Percentiles rank a stretch among this genome's conserved stretches.
These are phyloP conservation scores for Trichoderma aggressivum DNA, from an alignment of 2,329 filamentous ascomycete genomes.

Conservation along the genomic window DNA sequence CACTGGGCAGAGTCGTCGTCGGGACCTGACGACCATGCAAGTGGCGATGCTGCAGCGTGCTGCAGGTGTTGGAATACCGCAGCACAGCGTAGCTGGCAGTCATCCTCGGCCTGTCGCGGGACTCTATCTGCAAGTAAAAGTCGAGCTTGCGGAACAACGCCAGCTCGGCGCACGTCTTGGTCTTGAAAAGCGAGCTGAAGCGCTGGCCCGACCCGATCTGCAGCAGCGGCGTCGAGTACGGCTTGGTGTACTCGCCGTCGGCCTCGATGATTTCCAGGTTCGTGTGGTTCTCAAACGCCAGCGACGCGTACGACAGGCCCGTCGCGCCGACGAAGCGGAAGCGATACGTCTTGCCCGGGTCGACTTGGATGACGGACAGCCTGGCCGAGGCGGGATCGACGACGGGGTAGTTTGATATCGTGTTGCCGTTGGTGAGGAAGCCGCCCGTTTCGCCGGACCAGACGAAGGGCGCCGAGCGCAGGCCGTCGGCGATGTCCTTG, in stretches of 20 bases:
- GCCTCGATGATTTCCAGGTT: constrained; percentile 58
- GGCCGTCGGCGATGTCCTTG: constrained; percentile 45
- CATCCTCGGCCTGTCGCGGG: constrained; percentile 45
- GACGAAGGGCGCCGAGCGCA: constrained; percentile 47
- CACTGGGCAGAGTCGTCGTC: background rate
- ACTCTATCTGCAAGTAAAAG: constrained; percentile 49
- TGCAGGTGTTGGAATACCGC: constrained; percentile 35
- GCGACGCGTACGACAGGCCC: constrained; percentile 50
- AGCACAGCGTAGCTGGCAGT: constrained; percentile 49
- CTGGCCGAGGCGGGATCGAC: constrained; percentile 22
- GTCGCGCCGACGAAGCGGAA: constrained; percentile 58
- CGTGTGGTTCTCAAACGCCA: constrained; percentile 56
- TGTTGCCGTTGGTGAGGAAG: constrained; percentile 24
- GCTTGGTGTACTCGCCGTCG: constrained; percentile 54
- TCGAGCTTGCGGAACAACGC: constrained; percentile 28
- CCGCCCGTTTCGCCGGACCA: constrained; percentile 57
- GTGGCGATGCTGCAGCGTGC: background rate
- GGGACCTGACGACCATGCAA: background rate
- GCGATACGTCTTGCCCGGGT: constrained; percentile 59
- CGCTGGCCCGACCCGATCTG: constrained; percentile 58
- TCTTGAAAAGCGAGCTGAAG: constrained; percentile 54
- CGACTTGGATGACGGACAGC: constrained; percentile 53
- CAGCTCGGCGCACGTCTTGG: constrained; percentile 39
- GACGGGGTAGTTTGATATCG: constrained; percentile 32
- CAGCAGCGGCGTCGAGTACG: constrained; percentile 44